Conservation (phyloP, 2,329 filamentous ascomycete genomes). For the Calonectria henricotiae region DNA sequence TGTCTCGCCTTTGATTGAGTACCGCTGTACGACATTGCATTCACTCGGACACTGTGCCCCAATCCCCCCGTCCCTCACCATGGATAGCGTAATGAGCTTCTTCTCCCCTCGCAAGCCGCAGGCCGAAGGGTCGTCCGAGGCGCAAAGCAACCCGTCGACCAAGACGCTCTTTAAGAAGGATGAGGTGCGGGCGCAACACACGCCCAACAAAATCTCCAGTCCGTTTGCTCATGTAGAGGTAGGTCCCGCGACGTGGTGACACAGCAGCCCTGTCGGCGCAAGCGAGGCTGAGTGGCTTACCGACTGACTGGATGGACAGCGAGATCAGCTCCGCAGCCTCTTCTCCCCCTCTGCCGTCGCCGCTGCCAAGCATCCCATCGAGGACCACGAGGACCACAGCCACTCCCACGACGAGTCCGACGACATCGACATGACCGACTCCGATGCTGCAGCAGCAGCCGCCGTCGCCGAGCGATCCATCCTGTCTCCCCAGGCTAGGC, state of each 20-base stretch:
- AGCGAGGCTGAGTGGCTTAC: slow-evolving; percentile 30
- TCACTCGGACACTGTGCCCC: neutral
- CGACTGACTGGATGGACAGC: neutral
- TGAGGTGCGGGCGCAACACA: slow-evolving; percentile 36
- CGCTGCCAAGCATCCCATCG: slow-evolving; percentile 17
- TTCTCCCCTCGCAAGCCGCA: slow-evolving; percentile 49
- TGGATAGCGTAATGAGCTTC: slow-evolving; percentile 41
- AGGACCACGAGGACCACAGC: neutral
- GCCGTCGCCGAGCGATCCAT: neutral
- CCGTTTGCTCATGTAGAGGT: slow-evolving; percentile 43
- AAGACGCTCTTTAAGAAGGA: slow-evolving; percentile 41
- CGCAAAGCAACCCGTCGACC: slow-evolving; percentile 29
- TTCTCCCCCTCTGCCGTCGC: slow-evolving; percentile 23
- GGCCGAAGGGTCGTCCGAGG: slow-evolving; percentile 19
- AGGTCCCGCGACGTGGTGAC: slow-evolving; percentile 28
- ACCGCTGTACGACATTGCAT: slow-evolving; percentile 13
- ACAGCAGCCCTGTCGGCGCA: slow-evolving; percentile 13
- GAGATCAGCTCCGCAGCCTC: slow-evolving; percentile 6
- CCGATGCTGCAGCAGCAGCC: neutral
- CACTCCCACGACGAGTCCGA: slow-evolving; percentile 5
- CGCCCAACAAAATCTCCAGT: slow-evolving; percentile 33
- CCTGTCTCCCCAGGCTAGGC: slow-evolving; percentile 28
- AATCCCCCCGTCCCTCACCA: neutral
- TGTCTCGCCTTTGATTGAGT: slow-evolving; percentile 2
- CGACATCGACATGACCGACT: slow-evolving; percentile 23